Conservation (phyloP, 2,329 filamentous ascomycete species). For the Epichloe glyceriae region DNA sequence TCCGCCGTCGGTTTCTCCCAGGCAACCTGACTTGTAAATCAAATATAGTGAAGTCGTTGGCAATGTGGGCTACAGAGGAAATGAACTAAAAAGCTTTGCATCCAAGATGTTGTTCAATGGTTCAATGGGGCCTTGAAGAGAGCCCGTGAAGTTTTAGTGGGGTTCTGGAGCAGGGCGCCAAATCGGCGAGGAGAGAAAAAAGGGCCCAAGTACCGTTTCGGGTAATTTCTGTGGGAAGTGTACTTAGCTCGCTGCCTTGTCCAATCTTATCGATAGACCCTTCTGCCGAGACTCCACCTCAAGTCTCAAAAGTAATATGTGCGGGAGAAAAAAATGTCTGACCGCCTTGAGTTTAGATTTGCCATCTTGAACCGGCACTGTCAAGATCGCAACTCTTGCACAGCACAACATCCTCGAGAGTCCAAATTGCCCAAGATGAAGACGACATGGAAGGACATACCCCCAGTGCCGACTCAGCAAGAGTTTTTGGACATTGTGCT, state of each 20-base stretch:
- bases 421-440: conserved; percentile 34
- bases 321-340: conserved; percentile 19
- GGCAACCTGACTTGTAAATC: background rate
- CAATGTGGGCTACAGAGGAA: background rate
- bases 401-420: background rate
- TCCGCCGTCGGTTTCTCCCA: background rate
- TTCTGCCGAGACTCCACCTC: conserved; percentile 11
- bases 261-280: conserved; percentile 14
- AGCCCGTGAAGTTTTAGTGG: conserved; percentile 5
- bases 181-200: background rate
- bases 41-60: too few species aligned
- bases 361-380: conserved; percentile 10
- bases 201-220: background rate
- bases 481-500: conserved; percentile 98
- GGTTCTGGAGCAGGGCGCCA: background rate
- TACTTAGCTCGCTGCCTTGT: background rate
- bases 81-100: background rate
- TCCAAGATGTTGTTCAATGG: background rate
- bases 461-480: conserved; percentile 78
- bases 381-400: conserved; percentile 4
- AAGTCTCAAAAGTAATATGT: conserved; percentile 8
- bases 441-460: conserved; percentile 63
- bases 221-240: background rate
- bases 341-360: conserved; percentile 14
- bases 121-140: background rate